Percentiles rank a stretch among this genome's conserved stretches.
Evolutionary conservation across 345 rosid genomes (phyloP).

Genomic region (Boechera retrofracta): DNA sequence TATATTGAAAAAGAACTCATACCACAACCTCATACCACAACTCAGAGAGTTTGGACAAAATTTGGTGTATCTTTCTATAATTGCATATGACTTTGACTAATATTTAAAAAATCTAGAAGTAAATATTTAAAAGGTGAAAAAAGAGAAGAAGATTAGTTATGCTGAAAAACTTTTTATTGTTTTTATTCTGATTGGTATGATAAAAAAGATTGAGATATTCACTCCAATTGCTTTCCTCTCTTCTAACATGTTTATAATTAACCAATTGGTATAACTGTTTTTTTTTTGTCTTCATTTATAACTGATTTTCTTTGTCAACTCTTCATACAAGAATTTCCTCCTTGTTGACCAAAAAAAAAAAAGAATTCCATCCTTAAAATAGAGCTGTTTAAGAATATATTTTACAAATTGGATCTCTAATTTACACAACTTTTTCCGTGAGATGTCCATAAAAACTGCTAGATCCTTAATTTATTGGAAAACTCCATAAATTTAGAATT

Average conservation of each 20-base stretch:
- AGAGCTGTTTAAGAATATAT: background rate
- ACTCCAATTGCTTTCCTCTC: background rate
- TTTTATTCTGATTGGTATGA: background rate
- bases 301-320: background rate
- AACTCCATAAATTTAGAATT: background rate
- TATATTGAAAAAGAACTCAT: background rate
- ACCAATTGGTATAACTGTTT: background rate
- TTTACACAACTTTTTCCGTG: background rate
- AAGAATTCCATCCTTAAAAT: background rate
- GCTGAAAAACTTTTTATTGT: too few species aligned
- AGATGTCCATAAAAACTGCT: background rate
- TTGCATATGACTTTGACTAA: background rate
- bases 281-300: background rate
- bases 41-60: background rate
- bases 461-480: background rate
- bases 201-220: background rate
- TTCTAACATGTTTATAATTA: background rate
- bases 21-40: background rate
- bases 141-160: too few species aligned
- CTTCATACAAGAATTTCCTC: background rate
- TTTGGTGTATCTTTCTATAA: background rate
- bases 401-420: conserved; percentile 9
- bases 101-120: background rate
- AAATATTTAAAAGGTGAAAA: too few species aligned
- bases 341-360: too few species aligned